phyloP scores from a whole-genome alignment of 208 protist species.

The Trypanosoma melophagium region DNA sequence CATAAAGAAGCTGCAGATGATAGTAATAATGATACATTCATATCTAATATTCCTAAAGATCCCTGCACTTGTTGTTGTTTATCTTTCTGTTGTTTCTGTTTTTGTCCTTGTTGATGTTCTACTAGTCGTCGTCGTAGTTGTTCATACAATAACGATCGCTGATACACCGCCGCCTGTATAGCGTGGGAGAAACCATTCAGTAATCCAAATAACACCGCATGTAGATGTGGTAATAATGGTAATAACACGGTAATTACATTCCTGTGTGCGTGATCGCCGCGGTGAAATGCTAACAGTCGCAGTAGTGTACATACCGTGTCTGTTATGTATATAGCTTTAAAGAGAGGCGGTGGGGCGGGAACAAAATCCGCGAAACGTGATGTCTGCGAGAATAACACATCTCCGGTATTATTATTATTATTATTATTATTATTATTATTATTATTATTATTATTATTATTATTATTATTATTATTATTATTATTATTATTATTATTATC shows the following conservation, averaged over 20 bases:
- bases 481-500: neutral
- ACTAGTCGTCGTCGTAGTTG: conserved; percentile 14
- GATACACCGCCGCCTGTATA: conserved; percentile 6
- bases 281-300: neutral
- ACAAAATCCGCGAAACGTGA: neutral
- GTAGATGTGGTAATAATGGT: neutral
- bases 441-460: too few relatives aligned
- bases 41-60: too few relatives aligned
- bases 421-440: too few relatives aligned
- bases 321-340: neutral
- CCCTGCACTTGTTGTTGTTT: too few relatives aligned
- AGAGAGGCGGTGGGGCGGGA: conserved; percentile 4
- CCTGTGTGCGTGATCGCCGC: neutral
- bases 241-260: neutral
- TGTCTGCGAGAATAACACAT: neutral
- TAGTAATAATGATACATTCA: too few relatives aligned
- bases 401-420: too few relatives aligned
- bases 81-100: too few relatives aligned
- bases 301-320: neutral
- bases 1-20: too few relatives aligned
- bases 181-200: conserved; percentile 4
- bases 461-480: neutral
- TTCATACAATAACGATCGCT: conserved; percentile 11
- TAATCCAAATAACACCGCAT: conserved; percentile 14
- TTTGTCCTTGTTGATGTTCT: too few relatives aligned